Conservation (phyloP, 768 basidiomycete species). For the Phallus indusiatus region DNA sequence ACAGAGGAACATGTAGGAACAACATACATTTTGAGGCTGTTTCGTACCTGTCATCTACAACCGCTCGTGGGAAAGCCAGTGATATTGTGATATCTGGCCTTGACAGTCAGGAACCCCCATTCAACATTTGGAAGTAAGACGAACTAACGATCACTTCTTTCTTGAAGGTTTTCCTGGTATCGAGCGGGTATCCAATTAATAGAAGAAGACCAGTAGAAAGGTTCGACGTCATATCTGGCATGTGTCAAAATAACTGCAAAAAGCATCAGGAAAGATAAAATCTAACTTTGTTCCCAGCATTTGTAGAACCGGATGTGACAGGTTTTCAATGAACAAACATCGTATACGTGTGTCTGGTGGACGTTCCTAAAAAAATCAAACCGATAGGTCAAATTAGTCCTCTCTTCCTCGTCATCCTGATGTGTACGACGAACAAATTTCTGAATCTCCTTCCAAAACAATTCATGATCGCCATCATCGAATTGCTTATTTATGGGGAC, state of each 20-base stretch:
- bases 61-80: slow-evolving; percentile 37
- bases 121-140: slow-evolving; percentile 3
- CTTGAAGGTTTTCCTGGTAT: slow-evolving; percentile 41
- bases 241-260: neutral
- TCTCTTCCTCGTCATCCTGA: neutral
- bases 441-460: slow-evolving; percentile 28
- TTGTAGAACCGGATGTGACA: slow-evolving; percentile 40
- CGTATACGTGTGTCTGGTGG: slow-evolving; percentile 32
- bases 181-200: slow-evolving; percentile 61
- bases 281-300: slow-evolving; percentile 47
- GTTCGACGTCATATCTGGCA: slow-evolving; percentile 44
- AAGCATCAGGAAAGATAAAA: neutral
- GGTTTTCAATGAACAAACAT: slow-evolving; percentile 40
- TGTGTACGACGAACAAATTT: slow-evolving; percentile 21
- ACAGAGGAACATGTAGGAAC: neutral
- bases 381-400: neutral
- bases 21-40: neutral
- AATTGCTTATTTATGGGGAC: neutral
- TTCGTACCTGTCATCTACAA: slow-evolving; percentile 14
- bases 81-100: slow-evolving; percentile 48
- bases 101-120: slow-evolving; percentile 11
- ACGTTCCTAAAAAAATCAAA: slow-evolving; percentile 17
- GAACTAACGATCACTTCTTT: slow-evolving; percentile 43
- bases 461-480: slow-evolving; percentile 12
- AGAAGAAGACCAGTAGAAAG: slow-evolving; percentile 57